Evolutionary conservation across 352 stramenopile genomes (phyloP), one percentile per base, ranked within the genome.

Genomic region (Pythium scleroteichum): DNA sequence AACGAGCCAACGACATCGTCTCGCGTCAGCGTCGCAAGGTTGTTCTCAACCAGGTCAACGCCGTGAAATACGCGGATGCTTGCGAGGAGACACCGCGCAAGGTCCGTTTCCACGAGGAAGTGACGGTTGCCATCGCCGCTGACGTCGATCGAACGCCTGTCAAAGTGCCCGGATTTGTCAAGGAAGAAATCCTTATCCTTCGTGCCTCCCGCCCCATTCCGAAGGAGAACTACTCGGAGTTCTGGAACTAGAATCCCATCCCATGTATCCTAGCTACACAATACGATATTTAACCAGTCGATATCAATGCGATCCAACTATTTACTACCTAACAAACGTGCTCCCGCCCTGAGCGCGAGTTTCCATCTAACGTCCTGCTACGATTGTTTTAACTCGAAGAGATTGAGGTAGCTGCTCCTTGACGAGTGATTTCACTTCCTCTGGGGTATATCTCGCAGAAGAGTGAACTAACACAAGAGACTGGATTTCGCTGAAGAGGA

Each of bases 1-100:
- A 92, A 63, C 80, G 80, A 22, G 82, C 82, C 38, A 90, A 87
- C 64, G 80, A 90, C 51, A 89, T 89, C 55, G 82, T 92, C 59
- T 75, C 79, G 17, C 78, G 77, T 50, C 80, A 89, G 60, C 82
- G 79, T 51, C 82, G 82, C 62, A 58, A 71, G 39, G 75, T 78
- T 53, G 77, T 92, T 58, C 69, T 85, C 8, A 59, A 85, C 40
- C 73, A 87, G 40, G 73, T 71, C 49, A 92, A 92, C 64, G 72
- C 71, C 42, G 33, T 53, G 16, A 29, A 41, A 17, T 42, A 42
- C 29, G 17, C 27, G 2, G 6, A 56, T 61, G 35, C 53, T n/a
- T 52, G 68, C 45, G 51, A 58, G 2, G 17, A 60, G 26, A 50
- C 75, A 24, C 57, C 38, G 9, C 72, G 66, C 40, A 62, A 65